Base-by-base conservation (phyloP, 768 basidiomycete genomes). In the Vararia minispora region DNA sequence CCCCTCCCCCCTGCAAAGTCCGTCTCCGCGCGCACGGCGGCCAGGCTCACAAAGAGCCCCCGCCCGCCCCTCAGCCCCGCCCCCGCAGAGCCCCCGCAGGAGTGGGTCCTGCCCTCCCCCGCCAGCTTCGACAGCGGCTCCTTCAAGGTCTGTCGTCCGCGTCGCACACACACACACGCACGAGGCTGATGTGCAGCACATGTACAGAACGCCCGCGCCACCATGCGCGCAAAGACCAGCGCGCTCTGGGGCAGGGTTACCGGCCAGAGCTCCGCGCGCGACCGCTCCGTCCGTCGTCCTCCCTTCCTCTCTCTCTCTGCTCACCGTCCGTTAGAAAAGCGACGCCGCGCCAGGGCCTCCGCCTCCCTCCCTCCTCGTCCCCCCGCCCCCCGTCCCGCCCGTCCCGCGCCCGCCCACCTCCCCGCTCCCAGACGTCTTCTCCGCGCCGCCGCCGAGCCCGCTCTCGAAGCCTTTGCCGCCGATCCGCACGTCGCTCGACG, bases 171-270 rank as follows among this genome's bases (percentile, higher is more conserved):
- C 26, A 20, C 27, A 14, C 29, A 34, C 33, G 23, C 9, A 31
- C 28, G 29, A n/a, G n/a, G 27, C 29, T 48, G 29, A 50, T n/a
- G n/a, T n/a, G n/a, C n/a, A n/a, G n/a, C 37, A 33, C 6, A 16
- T 34, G 10, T 23, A 18, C 50, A 76, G 74, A 53, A 60, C 21
- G 51, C 62, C 9, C 85, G 72, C 55, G 69, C 73, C 9, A 76
- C 83, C 5, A 77, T 88, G 41, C 63, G 82, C 45, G 70, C 75
- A 26, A 88, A 84, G 56, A 84, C 83, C n/a, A 81, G 72, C 50
- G 81, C 81, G 32, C 77, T 89, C 53, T 64, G 81, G 46, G 83
- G 82, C 3, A 86, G 78, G 58, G 79, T 89, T 76, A 59, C 79
- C 27, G 82, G 83, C 3, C 71, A 78, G 48, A 66, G 61, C 33